Evolutionary conservation across 1,139 yeast species (phyloP).

Genomic region (Saccharomyces pastorianus): DNA sequence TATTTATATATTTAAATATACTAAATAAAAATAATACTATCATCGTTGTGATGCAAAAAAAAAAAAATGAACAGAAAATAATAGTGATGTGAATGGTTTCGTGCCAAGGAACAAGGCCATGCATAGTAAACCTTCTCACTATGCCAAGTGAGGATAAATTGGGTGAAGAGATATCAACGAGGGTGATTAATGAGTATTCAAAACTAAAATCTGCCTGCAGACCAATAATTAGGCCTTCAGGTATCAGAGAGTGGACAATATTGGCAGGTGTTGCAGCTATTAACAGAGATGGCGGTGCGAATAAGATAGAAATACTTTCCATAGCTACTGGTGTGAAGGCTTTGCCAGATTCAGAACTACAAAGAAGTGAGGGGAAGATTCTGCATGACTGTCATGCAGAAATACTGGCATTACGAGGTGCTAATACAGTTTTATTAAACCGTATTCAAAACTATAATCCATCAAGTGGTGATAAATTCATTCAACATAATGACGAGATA

Average conservation of each 20-base stretch:
- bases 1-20: background rate
- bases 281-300: constrained; percentile 11
- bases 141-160: background rate
- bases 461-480: constrained; percentile 32
- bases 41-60: background rate
- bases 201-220: constrained; percentile 41
- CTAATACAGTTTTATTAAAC: constrained; percentile 38
- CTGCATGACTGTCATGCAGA: constrained; percentile 92
- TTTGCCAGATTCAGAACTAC: constrained; percentile 44
- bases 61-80: background rate
- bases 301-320: constrained; percentile 36
- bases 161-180: constrained; percentile 29
- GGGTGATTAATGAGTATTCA: constrained; percentile 31
- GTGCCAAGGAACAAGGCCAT: background rate
- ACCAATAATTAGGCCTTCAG: constrained; percentile 55
- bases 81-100: background rate
- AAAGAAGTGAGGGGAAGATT: constrained; percentile 45
- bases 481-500: constrained; percentile 14
- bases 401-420: constrained; percentile 57
- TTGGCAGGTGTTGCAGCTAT: constrained; percentile 63
- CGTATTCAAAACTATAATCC: constrained; percentile 20
- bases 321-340: constrained; percentile 82
- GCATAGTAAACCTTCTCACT: background rate
- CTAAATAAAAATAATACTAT: background rate
- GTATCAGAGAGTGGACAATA: constrained; percentile 74